Conservation (phyloP, 164 flowering plant genomes). For the Litsea cubeba region DNA sequence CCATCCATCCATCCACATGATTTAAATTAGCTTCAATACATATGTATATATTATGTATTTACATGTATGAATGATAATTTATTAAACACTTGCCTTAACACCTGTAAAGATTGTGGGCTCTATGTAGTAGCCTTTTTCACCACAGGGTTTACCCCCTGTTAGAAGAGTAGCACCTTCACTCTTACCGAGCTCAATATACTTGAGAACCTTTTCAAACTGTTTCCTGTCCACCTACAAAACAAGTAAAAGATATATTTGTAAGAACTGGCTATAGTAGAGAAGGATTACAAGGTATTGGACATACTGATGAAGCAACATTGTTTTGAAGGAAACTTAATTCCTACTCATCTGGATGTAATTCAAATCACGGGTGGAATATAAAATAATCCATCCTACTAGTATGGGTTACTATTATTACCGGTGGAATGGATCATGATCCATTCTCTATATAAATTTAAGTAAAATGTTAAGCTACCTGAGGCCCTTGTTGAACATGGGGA, state of each 20-base stretch:
- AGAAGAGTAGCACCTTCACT: constrained; percentile 63
- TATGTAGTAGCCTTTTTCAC: constrained; percentile 54
- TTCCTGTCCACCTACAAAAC: constrained; percentile 37
- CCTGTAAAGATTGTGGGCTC: constrained; percentile 68
- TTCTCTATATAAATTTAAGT: neutral
- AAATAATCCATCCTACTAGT: neutral
- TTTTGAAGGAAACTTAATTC: neutral
- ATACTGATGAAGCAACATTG: too few species aligned
- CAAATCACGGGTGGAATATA: neutral
- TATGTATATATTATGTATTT: too few species aligned
- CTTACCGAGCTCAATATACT: constrained; percentile 55
- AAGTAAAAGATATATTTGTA: neutral
- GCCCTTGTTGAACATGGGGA: constrained; percentile 60
- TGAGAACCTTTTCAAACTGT: constrained; percentile 46
- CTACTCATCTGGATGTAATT: neutral
- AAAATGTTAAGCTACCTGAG: constrained; percentile 43
- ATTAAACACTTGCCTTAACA: constrained; percentile 40
- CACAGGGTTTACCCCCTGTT: constrained; percentile 38
- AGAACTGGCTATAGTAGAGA: too few species aligned
- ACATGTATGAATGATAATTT: too few species aligned
- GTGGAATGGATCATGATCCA: neutral
- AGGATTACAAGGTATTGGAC: too few species aligned
- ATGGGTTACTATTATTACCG: too few species aligned
- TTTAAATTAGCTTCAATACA: neutral
- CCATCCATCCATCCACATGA: too few species aligned